Evolutionary conservation across 192 early-diverging fungal genomes (phyloP), one percentile per base, ranked within the genome.

Genomic region (Coemansia pectinata): DNA sequence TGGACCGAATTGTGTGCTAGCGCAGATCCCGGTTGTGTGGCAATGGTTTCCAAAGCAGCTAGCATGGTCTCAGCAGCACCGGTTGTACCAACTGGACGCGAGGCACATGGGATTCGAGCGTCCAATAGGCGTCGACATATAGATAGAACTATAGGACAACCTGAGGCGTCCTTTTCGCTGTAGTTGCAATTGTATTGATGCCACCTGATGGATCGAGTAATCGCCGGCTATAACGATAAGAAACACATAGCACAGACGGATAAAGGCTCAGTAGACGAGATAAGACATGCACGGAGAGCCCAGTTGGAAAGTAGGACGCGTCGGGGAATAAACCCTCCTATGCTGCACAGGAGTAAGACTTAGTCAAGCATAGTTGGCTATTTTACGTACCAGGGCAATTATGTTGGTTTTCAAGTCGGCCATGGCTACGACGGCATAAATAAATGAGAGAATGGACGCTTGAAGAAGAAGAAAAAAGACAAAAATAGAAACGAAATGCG

Each of bases 361-460:
- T 2, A 42, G 41, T 15, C n/a, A 23, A n/a, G 19, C 47, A 10
- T 10, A 10, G 19, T 48, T n/a, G 47, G 47, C 25, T 14, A 38
- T 40, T 36, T n/a, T 42, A 69, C 80, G 71, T 83, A 83, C 81
- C 70, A 83, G 52, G 50, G 81, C 76, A 63, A 78, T 78, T 23
- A 83, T 69, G 60, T 83, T 83, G 12, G 81, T 83, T 40, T 75
- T 66, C 60, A 83, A 45, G 70, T 78, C 70, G 62, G 71, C 72
- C 81, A 83, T 83, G 34, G 29, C 34, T 34, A 29, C 25, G 34
- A 53, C 57, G 34, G 31, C 57, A 59, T 59, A 59, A 36, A 65
- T 45, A 48, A 47, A 65, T 42, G 29, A 21, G 44, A 66, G 12
- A 19, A 58, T n/a, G 53, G 11, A 17, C 27, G 52, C 25, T 6